Evolutionary conservation across 345 rosid species (phyloP), one percentile per base, ranked within the genome.

Genomic region (Gossypium stocksii): DNA sequence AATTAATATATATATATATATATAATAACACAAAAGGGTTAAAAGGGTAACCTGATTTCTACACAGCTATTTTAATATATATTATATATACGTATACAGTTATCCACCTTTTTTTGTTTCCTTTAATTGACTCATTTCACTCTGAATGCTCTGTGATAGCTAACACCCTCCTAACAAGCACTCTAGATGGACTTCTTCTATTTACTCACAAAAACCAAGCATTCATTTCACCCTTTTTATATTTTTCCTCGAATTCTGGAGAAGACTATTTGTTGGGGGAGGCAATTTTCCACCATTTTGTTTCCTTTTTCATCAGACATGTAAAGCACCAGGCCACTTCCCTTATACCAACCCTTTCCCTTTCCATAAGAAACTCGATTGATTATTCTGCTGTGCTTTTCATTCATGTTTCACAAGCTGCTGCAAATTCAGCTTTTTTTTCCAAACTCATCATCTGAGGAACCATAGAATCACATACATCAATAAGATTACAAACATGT

Each of bases 361-460:
- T 66, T 16, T 19, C 38, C 16, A 14, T n/a, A 7, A 25, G 15
- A 54, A 29, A 62, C 52, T 10, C 38, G 14, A 57, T 14, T 57
- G 54, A 45, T 22, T 52, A 49, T 53, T 27, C 79, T n/a, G 73
- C 53, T 34, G 41, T 27, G n/a, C 45, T 25, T 41, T 34, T 49
- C 68, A 15, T 57, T 49, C 69, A 19, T 16, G 57, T 27, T 54
- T 38, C 67, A 9, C 29, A 27, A 12, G 63, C 67, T 8, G 11
- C 45, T 20, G 72, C 66, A 29, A 66, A 59, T 58, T 80, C 65
- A 29, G 45, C 23, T 61, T 61, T 41, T 41, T 64, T 56, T 74
- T 4, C 41, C 7, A 38, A 62, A 44, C 34, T 76, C 45, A 77
- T 57, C 80, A 77, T 58, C 80, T 77, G 78, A 73, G 43, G 67